Evolutionary conservation across 495 filamentous ascomycete genomes (phyloP).

Genomic region (Tuber microsphaerosporum): DNA sequence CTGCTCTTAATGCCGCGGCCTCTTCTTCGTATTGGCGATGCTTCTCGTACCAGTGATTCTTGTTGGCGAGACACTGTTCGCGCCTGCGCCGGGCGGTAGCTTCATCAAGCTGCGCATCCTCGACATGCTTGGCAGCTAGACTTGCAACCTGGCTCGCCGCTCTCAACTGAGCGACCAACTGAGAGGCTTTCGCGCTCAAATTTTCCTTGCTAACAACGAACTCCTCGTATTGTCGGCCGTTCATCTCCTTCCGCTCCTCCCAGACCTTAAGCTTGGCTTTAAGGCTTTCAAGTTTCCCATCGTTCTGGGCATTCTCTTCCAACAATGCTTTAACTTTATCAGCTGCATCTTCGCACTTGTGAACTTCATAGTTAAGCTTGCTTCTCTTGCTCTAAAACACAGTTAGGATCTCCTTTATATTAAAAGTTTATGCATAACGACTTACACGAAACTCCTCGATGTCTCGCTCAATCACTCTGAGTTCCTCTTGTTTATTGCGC

Average conservation of each 20-base stretch:
- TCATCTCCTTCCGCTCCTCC: slow-evolving; percentile 4
- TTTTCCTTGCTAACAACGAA: slow-evolving; percentile 49
- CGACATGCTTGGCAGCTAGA: slow-evolving; percentile 22
- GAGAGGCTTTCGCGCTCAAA: slow-evolving; percentile 42
- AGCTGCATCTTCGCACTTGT: slow-evolving; percentile 54
- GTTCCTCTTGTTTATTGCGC: slow-evolving; percentile 24
- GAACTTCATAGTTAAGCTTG: slow-evolving; percentile 51
- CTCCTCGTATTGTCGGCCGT: slow-evolving; percentile 43
- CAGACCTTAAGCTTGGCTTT: slow-evolving; percentile 46
- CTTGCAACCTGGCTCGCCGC: slow-evolving; percentile 45
- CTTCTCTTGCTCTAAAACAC: slow-evolving; percentile 47
- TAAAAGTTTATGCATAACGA: slow-evolving; percentile 24
- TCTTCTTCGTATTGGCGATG: slow-evolving; percentile 44
- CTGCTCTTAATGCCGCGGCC: slow-evolving; percentile 46
- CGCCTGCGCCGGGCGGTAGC: slow-evolving; percentile 28
- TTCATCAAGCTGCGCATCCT: slow-evolving; percentile 26
- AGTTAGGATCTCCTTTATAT: slow-evolving; percentile 43
- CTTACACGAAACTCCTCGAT: slow-evolving; percentile 26
- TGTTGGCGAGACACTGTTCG: slow-evolving; percentile 43
- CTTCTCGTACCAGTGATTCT: slow-evolving; percentile 40
- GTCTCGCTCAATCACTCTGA: slow-evolving; percentile 14
- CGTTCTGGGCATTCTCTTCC: slow-evolving; percentile 53
- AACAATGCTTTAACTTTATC: slow-evolving; percentile 56
- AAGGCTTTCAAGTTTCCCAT: slow-evolving; percentile 57
- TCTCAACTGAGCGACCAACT: slow-evolving; percentile 39